Conservation (phyloP, 495 filamentous ascomycete genomes). For the Aspergillus ellipticus region DNA sequence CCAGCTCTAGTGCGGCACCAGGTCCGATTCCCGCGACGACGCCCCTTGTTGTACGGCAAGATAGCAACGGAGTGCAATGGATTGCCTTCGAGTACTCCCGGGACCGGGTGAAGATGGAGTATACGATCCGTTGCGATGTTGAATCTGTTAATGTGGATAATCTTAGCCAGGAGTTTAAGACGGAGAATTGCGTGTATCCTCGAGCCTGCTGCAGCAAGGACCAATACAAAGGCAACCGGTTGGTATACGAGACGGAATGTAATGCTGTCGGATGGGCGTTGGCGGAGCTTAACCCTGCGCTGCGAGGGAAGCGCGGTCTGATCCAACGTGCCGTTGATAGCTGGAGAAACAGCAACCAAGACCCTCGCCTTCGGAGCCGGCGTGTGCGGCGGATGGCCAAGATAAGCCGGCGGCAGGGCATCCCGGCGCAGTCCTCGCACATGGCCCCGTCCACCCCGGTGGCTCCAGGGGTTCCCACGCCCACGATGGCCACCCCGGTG, state of each 20-base stretch:
- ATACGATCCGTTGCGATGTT: slow-evolving; percentile 96
- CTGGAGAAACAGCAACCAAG: slow-evolving; percentile 98
- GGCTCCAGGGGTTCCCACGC: slow-evolving; percentile 48
- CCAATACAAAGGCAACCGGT: slow-evolving; percentile 88
- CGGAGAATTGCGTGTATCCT: slow-evolving; percentile 96
- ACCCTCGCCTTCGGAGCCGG: slow-evolving; percentile 82
- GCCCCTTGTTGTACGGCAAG: slow-evolving; percentile 88
- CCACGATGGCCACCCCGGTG: slow-evolving; percentile 44
- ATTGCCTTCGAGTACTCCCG: slow-evolving; percentile 98
- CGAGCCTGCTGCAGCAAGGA: slow-evolving; percentile 93
- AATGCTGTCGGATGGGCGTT: slow-evolving; percentile 97
- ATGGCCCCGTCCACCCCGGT: slow-evolving; percentile 52
- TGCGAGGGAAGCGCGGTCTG: slow-evolving; percentile 88
- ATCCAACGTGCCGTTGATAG: slow-evolving; percentile 98
- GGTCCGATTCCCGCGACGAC: slow-evolving; percentile 98
- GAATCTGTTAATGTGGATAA: slow-evolving; percentile 91
- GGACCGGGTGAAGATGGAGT: slow-evolving; percentile 98
- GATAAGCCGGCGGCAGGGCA: slow-evolving; percentile 71
- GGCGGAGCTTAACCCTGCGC: slow-evolving; percentile 83
- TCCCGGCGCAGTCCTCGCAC: slow-evolving; percentile 42
- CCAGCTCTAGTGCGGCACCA: slow-evolving; percentile 89
- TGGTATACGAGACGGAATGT: slow-evolving; percentile 97
- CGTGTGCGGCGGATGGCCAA: slow-evolving; percentile 93
- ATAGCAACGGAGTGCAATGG: slow-evolving; percentile 97
- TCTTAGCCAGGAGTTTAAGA: slow-evolving; percentile 84